phyloP scores from a whole-genome alignment of 129 eudicot genomes.

The Chrysanthemum seticuspe region DNA sequence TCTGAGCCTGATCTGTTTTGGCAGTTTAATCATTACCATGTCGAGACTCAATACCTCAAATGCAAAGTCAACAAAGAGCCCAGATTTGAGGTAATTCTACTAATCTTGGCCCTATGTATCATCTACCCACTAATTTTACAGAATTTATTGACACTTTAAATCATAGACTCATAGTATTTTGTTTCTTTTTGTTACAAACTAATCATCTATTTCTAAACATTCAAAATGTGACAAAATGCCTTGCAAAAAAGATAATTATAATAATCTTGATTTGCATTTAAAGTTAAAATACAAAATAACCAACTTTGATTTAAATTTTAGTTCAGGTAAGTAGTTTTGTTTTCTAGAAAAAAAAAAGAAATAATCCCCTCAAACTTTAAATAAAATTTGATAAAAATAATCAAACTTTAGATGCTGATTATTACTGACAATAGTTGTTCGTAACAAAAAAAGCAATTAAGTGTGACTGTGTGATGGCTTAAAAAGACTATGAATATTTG shows the following conservation, averaged over 20 bases:
- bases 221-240: background rate
- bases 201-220: background rate
- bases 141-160: background rate
- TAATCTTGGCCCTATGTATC: background rate
- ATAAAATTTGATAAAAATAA: no score
- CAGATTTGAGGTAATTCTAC: constrained; percentile 65
- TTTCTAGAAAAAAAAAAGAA: no score
- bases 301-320: background rate
- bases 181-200: background rate
- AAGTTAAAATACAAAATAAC: background rate
- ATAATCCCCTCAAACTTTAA: no score
- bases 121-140: background rate
- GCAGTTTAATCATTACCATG: constrained; percentile 67
- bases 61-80: constrained; percentile 52
- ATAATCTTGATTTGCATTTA: background rate
- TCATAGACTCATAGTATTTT: background rate
- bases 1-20: no score
- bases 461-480: background rate
- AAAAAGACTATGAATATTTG: background rate
- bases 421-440: background rate
- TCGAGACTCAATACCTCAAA: constrained; percentile 47
- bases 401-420: no score
- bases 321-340: no score
- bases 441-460: background rate
- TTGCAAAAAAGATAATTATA: background rate